Base-by-base conservation (phyloP, 768 basidiomycete species). In the Cyathus striatus region DNA sequence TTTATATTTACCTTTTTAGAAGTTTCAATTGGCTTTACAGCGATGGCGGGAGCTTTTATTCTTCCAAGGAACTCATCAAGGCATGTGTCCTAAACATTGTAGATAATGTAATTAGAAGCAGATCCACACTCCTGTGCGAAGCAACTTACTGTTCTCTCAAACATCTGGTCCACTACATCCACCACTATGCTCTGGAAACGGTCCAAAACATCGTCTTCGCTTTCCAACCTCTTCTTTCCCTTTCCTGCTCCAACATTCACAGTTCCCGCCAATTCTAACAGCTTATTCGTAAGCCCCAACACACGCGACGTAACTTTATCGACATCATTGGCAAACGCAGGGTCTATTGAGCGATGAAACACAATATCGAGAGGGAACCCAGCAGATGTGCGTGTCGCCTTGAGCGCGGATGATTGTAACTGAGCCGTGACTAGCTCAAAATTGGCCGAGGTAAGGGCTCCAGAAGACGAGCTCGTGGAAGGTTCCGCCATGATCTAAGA, bases 321-420 rank as follows among this genome's bases (percentile, higher is more conserved):
- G 25, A 96, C 62, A 32, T 82, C 77, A 42, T 69, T 68, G 2
- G 83, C 85, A 42, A 96, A 72, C 2, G 63, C 68, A 3, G 76
- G 62, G 59, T 94, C 86, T 48, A 98, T 78, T 2, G 93, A 88
- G 18, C 90, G 84, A 63, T 96, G 90, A 61, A 93, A 97, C n/a
- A 72, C 64, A 44, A 98, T 69, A 65, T 97, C 94, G 12, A 68
- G 49, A 2, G 91, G 85, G 3, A 90, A 67, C 1, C 66, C 64
- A 1, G 76, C 76, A 0, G 86, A 76, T 39, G 72, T 65, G 41
- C 79, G 73, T 2, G 86, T 88, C 6, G 83, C 70, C 35, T 74
- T 72, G 10, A 90, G 71, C 0, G 81, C 83, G 7, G 73, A 62
- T 1, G 64, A 62, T 55, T 90, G 89, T 4, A 90, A 59, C 23